Base-by-base conservation (phyloP, 2,329 filamentous ascomycete species). In the Pseudocercospora fijiensis region DNA sequence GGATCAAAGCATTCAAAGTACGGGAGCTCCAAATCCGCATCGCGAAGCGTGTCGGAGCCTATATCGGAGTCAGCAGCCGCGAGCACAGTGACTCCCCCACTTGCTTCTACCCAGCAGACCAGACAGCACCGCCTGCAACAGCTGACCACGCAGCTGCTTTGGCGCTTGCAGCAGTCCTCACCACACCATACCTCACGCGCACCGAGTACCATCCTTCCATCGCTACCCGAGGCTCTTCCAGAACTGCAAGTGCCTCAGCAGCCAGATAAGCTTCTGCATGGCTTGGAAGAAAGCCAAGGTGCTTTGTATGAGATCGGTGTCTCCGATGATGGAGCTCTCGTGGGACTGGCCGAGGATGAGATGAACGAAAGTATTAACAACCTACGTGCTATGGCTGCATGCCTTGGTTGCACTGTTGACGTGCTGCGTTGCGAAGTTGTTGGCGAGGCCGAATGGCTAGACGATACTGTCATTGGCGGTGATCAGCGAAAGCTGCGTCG, bases 291-390 rank as follows among this genome's bases (percentile, higher is more conserved):
- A 75, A 97, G 92, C 16, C 89, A 91, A 69, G 95, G 95, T 4
- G 95, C 95, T 0, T 78, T 98, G 57, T 99, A 99, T 71, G 94
- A 99, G 76, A 96, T 99, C 76, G 95, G 95, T 0, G 92, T 99
- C 9, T 90, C 93, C 27, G 95, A 99, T 76, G 92, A 98, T 78
- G 95, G 95, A 7, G 92, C 90, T 0, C 87, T 99, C 63, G 86
- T 96, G 47, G 95, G 95, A 0, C 81, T 99, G 53, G 90, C 91
- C 1, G 87, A 90, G 68, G 92, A 97, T 74, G 95, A 99, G 77
- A 86, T 99, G 83, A 86, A 94, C 65, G 94, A 98, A 77, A 97
- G 92, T 75, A 82, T 98, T 65, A 85, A 85, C 47, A 97, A 93
- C 62, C 79, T 99, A 41, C 86, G 88, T 65, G 87, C 90, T 57